phyloP scores from a whole-genome alignment of 2,329 filamentous ascomycete genomes.

The Elsinoe batatas region DNA sequence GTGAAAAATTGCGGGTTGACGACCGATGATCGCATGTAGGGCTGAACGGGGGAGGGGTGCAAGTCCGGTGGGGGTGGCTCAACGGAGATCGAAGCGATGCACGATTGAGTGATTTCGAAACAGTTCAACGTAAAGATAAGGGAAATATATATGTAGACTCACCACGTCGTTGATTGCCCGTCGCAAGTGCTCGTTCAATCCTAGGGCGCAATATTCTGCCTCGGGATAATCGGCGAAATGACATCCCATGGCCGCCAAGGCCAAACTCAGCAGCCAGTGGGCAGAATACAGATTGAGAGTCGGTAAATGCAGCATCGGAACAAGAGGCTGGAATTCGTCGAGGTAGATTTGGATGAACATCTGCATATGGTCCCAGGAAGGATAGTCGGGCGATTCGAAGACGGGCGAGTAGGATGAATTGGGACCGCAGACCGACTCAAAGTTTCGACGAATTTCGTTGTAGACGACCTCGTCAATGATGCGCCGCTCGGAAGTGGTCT shows the following conservation, averaged over 20 bases:
- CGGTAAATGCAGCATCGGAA: constrained; percentile 24
- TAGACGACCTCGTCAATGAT: constrained; percentile 15
- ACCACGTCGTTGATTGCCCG: constrained; percentile 15
- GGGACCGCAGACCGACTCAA: constrained; percentile 12
- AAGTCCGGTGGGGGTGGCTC: constrained; percentile 7
- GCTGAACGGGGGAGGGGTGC: not conserved
- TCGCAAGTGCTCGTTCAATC: constrained; percentile 15
- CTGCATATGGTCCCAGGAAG: constrained; percentile 19
- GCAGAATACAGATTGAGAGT: constrained; percentile 16
- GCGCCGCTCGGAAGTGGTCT: not conserved
- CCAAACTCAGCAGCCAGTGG: constrained; percentile 21
- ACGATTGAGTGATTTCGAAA: not conserved
- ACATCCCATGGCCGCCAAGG: constrained; percentile 23
- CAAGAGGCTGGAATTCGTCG: constrained; percentile 22
- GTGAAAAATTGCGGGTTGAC: not conserved
- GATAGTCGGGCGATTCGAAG: constrained; percentile 20
- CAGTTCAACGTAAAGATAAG: not conserved
- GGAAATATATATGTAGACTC: not conserved
- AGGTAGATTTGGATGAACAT: constrained; percentile 22
- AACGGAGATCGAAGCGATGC: constrained; percentile 2
- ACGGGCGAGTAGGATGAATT: constrained; percentile 13
- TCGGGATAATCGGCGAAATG: constrained; percentile 18
- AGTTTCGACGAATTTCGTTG: constrained; percentile 16
- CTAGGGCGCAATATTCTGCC: constrained; percentile 13
- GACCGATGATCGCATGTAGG: constrained; percentile 2